Base-by-base conservation (phyloP, 805 yeast genomes). In the Pichia nakasei region DNA sequence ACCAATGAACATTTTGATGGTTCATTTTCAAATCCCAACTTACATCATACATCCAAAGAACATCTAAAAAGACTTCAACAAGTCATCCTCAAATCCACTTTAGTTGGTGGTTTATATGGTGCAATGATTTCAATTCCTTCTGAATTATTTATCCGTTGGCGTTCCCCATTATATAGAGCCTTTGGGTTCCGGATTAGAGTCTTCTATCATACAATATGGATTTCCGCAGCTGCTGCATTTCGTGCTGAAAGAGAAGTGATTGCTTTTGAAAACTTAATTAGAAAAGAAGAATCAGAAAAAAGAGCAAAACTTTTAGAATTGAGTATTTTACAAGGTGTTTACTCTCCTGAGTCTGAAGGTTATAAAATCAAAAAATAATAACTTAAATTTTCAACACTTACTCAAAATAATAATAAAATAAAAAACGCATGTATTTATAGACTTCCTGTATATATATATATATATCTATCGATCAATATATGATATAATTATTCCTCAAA, bases 111-210 rank as follows among this genome's bases (percentile, higher is more conserved):
- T 6, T 47, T 64, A 12, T 65, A 65, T 41, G 69, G 69, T 17
- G 65, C 68, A 3, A 48, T 65, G 41, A 52, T 65, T 26, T 62
- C 68, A 11, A 58, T 64, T 18, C 69, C 69, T 1, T 53, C 67
- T 3, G 68, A 64, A 43, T 45, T 64, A 29, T 35, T 65, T 2
- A 48, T 65, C 3, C 48, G 65, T 35, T 65, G 68, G 69, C 52
- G 60, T 35, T 65, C 66, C 1, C 68, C 68, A 15, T 51, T 58
- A 22, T 65, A 62, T 48, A 52, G 69, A 45, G 61, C 65, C 22
- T 59, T 64, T 42, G 69, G 68, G 3, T 45, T 53, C 20, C 48
- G 69, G 21, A 63, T 65, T 20, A 51, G 68, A 31, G 58, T 65
- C 2, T 65, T 64, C 36, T 65, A 62, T 43, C 67, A 65, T 45